phyloP scores from a whole-genome alignment of 768 basidiomycete genomes.

The Lentinula boryana region DNA sequence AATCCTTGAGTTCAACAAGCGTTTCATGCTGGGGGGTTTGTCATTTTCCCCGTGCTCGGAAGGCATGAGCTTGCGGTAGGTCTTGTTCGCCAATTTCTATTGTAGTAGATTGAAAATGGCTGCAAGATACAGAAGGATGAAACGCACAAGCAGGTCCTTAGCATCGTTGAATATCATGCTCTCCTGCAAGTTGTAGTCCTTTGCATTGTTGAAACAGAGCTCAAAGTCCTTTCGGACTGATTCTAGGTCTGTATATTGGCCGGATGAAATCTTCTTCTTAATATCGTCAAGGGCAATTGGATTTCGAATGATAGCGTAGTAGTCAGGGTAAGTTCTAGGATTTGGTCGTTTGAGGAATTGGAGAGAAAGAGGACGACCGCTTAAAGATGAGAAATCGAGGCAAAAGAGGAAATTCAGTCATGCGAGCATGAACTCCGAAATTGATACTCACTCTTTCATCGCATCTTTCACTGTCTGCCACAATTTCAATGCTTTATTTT shows the following conservation, averaged over 20 bases:
- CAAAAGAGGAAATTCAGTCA: slow-evolving; percentile 8
- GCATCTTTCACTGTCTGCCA: slow-evolving; percentile 80
- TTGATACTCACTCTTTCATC: slow-evolving; percentile 76
- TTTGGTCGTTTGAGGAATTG: slow-evolving; percentile 68
- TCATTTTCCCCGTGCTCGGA: slow-evolving; percentile 34
- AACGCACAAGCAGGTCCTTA: slow-evolving; percentile 70
- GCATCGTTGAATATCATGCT: slow-evolving; percentile 79
- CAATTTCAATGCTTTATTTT: slow-evolving; percentile 62
- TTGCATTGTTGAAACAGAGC: slow-evolving; percentile 74
- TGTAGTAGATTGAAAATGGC: neutral
- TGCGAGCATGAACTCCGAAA: slow-evolving; percentile 16
- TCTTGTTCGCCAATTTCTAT: slow-evolving; percentile 47
- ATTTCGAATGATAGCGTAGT: slow-evolving; percentile 71
- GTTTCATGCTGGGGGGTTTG: slow-evolving; percentile 55
- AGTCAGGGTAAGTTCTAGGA: slow-evolving; percentile 77
- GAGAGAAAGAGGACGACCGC: slow-evolving; percentile 56
- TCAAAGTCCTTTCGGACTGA: slow-evolving; percentile 70
- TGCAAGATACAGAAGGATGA: neutral
- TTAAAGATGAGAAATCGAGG: slow-evolving; percentile 28
- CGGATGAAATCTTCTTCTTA: slow-evolving; percentile 65
- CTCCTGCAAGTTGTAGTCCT: slow-evolving; percentile 75
- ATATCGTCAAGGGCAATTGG: slow-evolving; percentile 90
- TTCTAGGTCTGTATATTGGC: slow-evolving; percentile 55
- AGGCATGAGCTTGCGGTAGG: slow-evolving; percentile 40
- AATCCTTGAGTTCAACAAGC: slow-evolving; percentile 60